A percentile compares a stretch with the other conserved stretches of the same genome.
These are phyloP conservation scores for Chamaecyparis obtusa DNA, from an alignment of 75 land plant genomes.

Conservation along the genomic window DNA sequence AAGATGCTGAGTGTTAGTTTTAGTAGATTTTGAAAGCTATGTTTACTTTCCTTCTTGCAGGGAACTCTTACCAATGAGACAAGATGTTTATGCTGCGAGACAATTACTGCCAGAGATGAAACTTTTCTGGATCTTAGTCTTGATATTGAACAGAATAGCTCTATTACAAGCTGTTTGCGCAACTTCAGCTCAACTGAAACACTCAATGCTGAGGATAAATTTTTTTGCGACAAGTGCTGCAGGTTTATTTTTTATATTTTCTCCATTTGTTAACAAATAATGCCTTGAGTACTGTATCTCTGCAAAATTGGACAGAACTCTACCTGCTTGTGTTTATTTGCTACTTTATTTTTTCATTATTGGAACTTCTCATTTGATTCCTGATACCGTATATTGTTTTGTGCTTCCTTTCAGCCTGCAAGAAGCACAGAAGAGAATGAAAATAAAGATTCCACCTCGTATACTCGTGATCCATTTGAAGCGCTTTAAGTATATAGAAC, in stretches of 20 bases:
- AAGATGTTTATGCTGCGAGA: constrained; percentile 43
- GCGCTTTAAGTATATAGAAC: constrained; percentile 48
- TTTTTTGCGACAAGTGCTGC: constrained; percentile 55
- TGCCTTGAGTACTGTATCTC: neutral
- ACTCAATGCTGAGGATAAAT: constrained; percentile 48
- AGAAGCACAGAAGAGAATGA: constrained; percentile 49
- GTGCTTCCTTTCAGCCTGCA: constrained; percentile 28
- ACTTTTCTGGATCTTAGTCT: constrained; percentile 45
- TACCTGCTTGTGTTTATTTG: neutral
- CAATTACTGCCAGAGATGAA: constrained; percentile 44
- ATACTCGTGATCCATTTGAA: constrained; percentile 42
- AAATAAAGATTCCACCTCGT: constrained; percentile 40
- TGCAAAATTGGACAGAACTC: neutral
- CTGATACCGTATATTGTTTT: neutral
- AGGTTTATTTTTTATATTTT: constrained; percentile 17
- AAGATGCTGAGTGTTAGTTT: neutral
- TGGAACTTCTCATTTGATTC: neutral
- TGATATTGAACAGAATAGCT: constrained; percentile 51
- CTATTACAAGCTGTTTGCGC: constrained; percentile 48
- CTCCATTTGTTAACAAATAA: neutral
- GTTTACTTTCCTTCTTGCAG: constrained; percentile 10
- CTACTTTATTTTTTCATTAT: neutral
- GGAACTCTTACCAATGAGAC: constrained; percentile 43
- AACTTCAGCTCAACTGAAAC: constrained; percentile 53
- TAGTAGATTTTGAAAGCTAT: neutral